Conservation (phyloP, 148 eudicot species). For the Rhododendron williamsianum region DNA sequence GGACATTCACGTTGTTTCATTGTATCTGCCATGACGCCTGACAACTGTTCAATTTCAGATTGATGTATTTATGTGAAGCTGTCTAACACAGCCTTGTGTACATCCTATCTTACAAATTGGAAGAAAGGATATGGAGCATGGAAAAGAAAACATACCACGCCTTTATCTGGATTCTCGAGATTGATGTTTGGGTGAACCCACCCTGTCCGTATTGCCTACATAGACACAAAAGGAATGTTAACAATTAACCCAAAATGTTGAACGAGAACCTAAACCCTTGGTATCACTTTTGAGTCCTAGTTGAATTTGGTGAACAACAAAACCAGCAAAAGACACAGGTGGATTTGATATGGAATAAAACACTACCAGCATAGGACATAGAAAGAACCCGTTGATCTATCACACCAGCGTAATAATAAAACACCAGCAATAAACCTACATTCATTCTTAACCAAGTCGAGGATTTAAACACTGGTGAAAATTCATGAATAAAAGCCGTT, state of each 20-base stretch:
- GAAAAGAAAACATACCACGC: conserved; percentile 61
- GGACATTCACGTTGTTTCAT: neutral
- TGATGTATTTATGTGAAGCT: neutral
- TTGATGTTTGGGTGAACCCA: conserved; percentile 98
- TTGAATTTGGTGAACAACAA: neutral
- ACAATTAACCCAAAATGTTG: conserved; percentile 7
- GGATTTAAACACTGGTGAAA: neutral
- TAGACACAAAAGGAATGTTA: neutral
- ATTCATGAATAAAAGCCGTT: neutral
- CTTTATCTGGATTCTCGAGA: conserved; percentile 81
- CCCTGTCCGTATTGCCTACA: conserved; percentile 87
- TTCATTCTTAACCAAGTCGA: neutral
- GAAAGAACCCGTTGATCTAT: neutral
- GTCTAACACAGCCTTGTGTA: neutral
- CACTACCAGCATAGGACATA: neutral
- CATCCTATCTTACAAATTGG: neutral
- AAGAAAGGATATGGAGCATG: conserved; percentile 6
- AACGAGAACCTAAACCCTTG: neutral
- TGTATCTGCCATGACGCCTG: neutral
- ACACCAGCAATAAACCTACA: neutral
- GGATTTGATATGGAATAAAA: neutral
- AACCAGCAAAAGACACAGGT: neutral
- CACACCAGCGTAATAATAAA: neutral
- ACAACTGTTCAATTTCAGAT: neutral
- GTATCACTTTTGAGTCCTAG: neutral